Conservation (phyloP, 116 monocot genomes). For the Posidonia oceanica region DNA sequence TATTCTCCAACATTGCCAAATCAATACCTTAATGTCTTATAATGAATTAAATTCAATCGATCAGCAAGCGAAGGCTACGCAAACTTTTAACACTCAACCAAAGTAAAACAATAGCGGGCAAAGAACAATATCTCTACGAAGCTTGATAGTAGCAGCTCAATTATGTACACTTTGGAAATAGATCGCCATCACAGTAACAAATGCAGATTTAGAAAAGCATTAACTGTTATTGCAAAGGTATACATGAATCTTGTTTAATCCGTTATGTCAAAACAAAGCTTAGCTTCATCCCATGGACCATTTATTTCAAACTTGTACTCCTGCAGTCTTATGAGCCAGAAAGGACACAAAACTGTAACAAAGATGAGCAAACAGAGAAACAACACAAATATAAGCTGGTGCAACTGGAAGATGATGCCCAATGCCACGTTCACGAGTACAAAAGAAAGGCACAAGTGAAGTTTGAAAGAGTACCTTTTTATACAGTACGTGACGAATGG, state of each 20-base stretch:
- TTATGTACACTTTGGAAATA: too few relatives aligned
- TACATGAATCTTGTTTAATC: slow-evolving; percentile 24
- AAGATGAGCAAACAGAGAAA: slow-evolving; percentile 50
- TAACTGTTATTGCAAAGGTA: neutral
- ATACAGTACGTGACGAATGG: slow-evolving; percentile 63
- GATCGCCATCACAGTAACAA: too few relatives aligned
- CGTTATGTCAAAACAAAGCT: slow-evolving; percentile 91
- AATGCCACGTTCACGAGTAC: slow-evolving; percentile 38
- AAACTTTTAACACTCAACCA: neutral
- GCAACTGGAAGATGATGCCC: slow-evolving; percentile 39
- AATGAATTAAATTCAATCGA: too few relatives aligned
- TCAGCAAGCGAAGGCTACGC: neutral
- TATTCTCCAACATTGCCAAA: too few relatives aligned
- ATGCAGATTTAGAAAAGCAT: too few relatives aligned
- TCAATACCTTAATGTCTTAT: too few relatives aligned
- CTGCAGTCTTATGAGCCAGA: slow-evolving; percentile 88
- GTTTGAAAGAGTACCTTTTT: slow-evolving; percentile 44
- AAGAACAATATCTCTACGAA: too few relatives aligned
- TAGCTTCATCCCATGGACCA: slow-evolving; percentile 98
- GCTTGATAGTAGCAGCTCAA: too few relatives aligned
- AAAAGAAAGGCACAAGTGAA: slow-evolving; percentile 53
- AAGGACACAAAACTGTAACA: slow-evolving; percentile 64
- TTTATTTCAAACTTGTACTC: slow-evolving; percentile 99
- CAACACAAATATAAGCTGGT: slow-evolving; percentile 42
- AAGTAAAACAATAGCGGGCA: too few relatives aligned